Conservation (phyloP, 257 asterid species). For the Asclepias syriaca region DNA sequence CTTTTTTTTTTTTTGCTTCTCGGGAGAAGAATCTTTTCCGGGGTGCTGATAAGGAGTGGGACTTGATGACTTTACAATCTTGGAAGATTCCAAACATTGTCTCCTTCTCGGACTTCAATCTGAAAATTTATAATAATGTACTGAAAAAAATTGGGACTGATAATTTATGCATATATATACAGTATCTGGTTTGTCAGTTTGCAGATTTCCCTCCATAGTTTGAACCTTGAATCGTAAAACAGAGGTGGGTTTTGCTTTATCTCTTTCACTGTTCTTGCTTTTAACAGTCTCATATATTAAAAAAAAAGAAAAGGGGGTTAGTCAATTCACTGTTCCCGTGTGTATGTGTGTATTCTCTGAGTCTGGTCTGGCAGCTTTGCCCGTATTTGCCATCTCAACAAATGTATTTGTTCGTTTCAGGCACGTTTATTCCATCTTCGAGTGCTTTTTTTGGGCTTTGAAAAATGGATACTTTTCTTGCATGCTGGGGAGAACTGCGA, state of each 20-base stretch:
- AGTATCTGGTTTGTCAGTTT: neutral
- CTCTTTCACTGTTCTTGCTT: constrained; percentile 7
- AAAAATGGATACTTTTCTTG: constrained; percentile 6
- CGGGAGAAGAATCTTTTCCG: neutral
- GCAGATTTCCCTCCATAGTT: neutral
- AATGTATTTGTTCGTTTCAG: constrained; percentile 21
- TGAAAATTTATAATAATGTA: neutral
- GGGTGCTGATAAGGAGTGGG: neutral
- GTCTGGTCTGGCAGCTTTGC: constrained; percentile 10
- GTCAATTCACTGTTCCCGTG: neutral
- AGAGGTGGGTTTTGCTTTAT: constrained; percentile 5
- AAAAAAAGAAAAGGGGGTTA: neutral
- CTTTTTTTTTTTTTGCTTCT: neutral
- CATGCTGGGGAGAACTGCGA: neutral
- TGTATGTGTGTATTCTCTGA: neutral
- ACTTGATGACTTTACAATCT: neutral
- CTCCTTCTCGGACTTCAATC: neutral
- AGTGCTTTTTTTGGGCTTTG: neutral
- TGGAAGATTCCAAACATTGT: constrained; percentile 8
- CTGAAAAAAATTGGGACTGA: neutral
- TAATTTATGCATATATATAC: neutral
- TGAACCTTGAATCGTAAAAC: constrained; percentile 14
- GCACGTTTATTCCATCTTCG: constrained; percentile 10
- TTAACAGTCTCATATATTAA: neutral
- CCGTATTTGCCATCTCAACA: constrained; percentile 9